Evolutionary conservation across 805 yeast species (phyloP).

Genomic region (Candida ascalaphidarum): DNA sequence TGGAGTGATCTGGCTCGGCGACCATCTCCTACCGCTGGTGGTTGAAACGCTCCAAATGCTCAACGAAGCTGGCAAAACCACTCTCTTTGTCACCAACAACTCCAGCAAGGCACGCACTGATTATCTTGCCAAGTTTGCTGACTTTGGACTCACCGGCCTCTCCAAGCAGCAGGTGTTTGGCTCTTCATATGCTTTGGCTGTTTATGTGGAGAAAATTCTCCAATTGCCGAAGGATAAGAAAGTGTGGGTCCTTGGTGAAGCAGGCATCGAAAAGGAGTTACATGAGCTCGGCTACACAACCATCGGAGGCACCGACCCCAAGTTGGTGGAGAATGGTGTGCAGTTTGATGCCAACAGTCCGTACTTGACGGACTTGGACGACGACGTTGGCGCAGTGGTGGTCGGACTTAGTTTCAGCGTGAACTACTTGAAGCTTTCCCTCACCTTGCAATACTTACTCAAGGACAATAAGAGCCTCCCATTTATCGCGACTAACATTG

Average conservation of each 20-base stretch:
- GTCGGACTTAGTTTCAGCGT: constrained; percentile 76
- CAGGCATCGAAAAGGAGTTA: constrained; percentile 78
- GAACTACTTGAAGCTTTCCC: constrained; percentile 75
- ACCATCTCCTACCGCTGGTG: constrained; percentile 67
- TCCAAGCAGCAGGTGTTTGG: constrained; percentile 73
- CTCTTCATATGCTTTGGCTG: constrained; percentile 85
- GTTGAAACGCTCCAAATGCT: constrained; percentile 66
- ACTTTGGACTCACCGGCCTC: constrained; percentile 42
- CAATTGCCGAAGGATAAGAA: constrained; percentile 68
- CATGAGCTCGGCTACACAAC: constrained; percentile 63
- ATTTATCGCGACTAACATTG: constrained; percentile 90
- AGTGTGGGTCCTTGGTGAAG: constrained; percentile 84
- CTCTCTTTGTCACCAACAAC: constrained; percentile 91
- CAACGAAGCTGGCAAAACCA: constrained; percentile 47
- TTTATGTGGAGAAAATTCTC: constrained; percentile 70
- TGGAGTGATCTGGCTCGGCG: constrained; percentile 90
- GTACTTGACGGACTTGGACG: constrained; percentile 53
- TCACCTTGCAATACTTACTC: constrained; percentile 72
- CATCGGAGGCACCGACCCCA: constrained; percentile 77
- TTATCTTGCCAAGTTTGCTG: constrained; percentile 67
- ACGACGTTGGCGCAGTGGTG: constrained; percentile 76
- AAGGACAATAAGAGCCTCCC: constrained; percentile 48
- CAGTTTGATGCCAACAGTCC: constrained; percentile 50
- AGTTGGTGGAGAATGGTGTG: constrained; percentile 34
- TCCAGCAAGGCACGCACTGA: constrained; percentile 82